Base-by-base conservation (phyloP, 139 green algal genomes). In the Volvox africanus region DNA sequence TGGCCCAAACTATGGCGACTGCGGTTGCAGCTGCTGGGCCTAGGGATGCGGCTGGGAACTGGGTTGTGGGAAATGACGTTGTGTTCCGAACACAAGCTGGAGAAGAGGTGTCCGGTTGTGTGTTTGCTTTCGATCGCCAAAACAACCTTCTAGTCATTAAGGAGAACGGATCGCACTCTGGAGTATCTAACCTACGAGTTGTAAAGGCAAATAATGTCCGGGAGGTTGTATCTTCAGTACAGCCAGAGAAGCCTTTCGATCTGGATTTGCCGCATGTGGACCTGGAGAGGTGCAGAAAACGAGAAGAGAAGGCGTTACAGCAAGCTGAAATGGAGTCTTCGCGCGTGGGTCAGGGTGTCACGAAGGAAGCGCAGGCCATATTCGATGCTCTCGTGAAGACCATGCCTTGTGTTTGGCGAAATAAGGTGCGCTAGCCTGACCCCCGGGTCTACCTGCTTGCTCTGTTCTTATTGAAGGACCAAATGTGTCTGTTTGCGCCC, bases 381-480 rank as follows among this genome's bases (percentile, higher is more conserved):
- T 98, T 98, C 88, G 97, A 99, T 65, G 94, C 96, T 0, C 88
- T 98, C 0, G 92, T 91, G 61, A 98, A 98, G 94, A 98, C 97
- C 12, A 91, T 98, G 94, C 97, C 97, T 0, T 97, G 96, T 75
- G 50, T 86, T 1, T 98, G 97, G 97, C 92, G 94, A 1, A 92
- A 90, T 35, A 95, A 94, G 85, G 85, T 89, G 19, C 3, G 83
- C 62, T 3, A 14, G 1, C n/a, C 36, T 24, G 35, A 16, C 65
- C 21, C 9, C 11, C 11, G 65, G 65, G 11, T 12, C 11, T 12
- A 73, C 65, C 65, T 73, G 44, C 44, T 14, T 37, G 32, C 12
- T 6, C 20, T 61, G 21, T 11, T 14, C 32, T 18, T 11, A 36
- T 11, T 5, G 5, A 35, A 1, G 13, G 21, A 50, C 37, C 18